Evolutionary conservation across 2,329 filamentous ascomycete species (phyloP), one percentile per base, ranked within the genome.

Genomic region (Cytospora chrysosperma): DNA sequence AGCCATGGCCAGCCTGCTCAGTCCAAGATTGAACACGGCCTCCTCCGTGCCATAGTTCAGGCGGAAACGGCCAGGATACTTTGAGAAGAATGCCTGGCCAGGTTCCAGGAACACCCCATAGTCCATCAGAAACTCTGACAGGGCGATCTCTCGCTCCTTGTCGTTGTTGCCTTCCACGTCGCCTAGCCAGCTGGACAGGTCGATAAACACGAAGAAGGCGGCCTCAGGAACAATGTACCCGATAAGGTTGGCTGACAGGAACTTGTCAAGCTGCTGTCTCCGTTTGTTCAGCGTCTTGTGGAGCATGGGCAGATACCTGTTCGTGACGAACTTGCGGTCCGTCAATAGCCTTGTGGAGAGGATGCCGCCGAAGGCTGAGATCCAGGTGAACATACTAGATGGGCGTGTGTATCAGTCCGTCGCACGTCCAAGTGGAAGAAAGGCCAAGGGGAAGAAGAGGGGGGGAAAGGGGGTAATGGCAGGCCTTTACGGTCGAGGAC

Each of bases 331-430:
- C 32, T 56, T 56, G 30, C 26, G 56, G 40, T 65, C 47, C 21
- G 63, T 62, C 2, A 65, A 28, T 2, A 65, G 19, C 10, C 34
- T 65, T 27, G 59, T 32, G 15, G 63, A 43, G 7, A 50, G 13
- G 24, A 59, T 59, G 2, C 63, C 63, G 19, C 59, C 55, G 19
- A 59, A 65, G 4, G 63, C 59, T 50, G 63, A 62, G 2, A 65
- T 27, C 63, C 63, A 65, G 32, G 59, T 65, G 37, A 65, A 65
- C 63, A 65, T 65, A 15, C 63, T 65, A 24, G 43, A 47, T 47
- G 2, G 3, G 10, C 7, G 12, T 49, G 30, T n/a, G n/a, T 7
- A 9, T 13, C 19, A n/a, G 50, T 61, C 27, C 26, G 51, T 30
- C 6, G n/a, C n/a, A 12, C 13, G n/a, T n/a, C n/a, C n/a, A n/a